These are phyloP conservation scores for Coprinopsis marcescibilis DNA, from an alignment of 768 basidiomycete species.

Conservation along the genomic window DNA sequence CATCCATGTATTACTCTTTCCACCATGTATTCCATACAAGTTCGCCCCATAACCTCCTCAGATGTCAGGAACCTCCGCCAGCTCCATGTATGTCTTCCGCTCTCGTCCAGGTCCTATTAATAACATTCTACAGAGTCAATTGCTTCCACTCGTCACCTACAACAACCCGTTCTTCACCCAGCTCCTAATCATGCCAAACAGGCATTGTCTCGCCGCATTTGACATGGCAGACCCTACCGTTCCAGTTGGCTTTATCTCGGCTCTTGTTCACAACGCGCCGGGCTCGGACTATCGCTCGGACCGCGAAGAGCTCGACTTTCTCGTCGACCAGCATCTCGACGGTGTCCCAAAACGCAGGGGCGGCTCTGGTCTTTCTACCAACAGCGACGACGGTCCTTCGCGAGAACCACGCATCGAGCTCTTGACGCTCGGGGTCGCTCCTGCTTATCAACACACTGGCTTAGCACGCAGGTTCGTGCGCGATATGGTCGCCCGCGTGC, in stretches of 20 bases:
- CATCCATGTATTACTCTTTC: constrained; percentile 10
- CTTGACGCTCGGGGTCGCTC: constrained; percentile 47
- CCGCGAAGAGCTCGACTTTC: constrained; percentile 3
- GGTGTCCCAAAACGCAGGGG: too few relatives aligned
- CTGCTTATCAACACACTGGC: constrained; percentile 36
- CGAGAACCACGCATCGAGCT: constrained; percentile 35
- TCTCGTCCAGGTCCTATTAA: neutral
- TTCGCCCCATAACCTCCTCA: constrained; percentile 29
- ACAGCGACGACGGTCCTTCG: constrained; percentile 13
- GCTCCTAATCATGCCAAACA: constrained; percentile 35
- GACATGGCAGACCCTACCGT: constrained; percentile 18
- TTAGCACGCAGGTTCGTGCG: constrained; percentile 37
- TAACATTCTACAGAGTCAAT: constrained; percentile 20
- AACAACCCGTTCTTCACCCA: constrained; percentile 41
- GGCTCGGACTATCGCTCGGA: neutral
- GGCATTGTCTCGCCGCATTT: constrained; percentile 38
- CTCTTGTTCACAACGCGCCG: constrained; percentile 20
- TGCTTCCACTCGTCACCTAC: constrained; percentile 35
- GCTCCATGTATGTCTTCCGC: constrained; percentile 33
- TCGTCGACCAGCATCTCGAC: constrained; percentile 5
- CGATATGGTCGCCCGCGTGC: constrained; percentile 1
- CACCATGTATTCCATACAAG: constrained; percentile 19
- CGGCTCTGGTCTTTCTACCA: constrained; percentile 6
- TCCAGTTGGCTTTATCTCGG: constrained; percentile 41
- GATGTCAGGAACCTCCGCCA: constrained; percentile 31